Evolutionary conservation across 129 eudicot species (phyloP).

Genomic region (Kitagawia praeruptora): DNA sequence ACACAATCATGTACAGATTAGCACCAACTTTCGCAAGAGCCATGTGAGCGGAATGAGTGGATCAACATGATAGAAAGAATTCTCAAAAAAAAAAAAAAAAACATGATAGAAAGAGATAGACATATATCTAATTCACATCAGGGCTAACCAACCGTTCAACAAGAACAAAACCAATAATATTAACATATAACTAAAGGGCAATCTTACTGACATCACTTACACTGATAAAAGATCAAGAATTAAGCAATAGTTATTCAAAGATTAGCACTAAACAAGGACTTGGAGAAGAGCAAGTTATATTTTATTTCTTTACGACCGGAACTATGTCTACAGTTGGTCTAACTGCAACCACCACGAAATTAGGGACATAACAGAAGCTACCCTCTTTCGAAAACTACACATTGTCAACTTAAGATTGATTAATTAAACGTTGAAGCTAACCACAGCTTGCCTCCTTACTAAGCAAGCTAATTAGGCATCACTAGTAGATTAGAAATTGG

Average conservation of each 20-base stretch:
- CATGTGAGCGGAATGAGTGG: background rate
- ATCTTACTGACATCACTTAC: background rate
- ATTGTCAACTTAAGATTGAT: background rate
- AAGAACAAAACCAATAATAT: background rate
- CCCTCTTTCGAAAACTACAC: background rate
- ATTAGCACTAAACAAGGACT: background rate
- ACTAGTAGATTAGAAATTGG: too few species aligned
- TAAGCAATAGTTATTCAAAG: background rate
- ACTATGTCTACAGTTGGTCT: background rate
- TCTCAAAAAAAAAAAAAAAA: too few species aligned
- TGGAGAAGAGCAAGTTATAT: background rate
- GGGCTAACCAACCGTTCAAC: background rate
- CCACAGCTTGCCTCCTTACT: too few species aligned
- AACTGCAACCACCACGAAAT: background rate
- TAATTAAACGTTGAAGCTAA: background rate
- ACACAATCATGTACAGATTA: background rate
- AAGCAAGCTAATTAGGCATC: too few species aligned
- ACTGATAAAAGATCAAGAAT: background rate
- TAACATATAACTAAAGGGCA: background rate
- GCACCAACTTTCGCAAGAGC: too few species aligned
- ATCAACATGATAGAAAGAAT: background rate
- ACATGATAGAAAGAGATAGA: background rate
- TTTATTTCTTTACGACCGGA: background rate
- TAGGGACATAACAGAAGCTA: background rate
- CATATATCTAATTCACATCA: background rate